Percentiles rank a stretch among this genome's conserved stretches.
phyloP scores from a whole-genome alignment of 2,329 filamentous ascomycete genomes.

The Trichoderma atrobrunneum region DNA sequence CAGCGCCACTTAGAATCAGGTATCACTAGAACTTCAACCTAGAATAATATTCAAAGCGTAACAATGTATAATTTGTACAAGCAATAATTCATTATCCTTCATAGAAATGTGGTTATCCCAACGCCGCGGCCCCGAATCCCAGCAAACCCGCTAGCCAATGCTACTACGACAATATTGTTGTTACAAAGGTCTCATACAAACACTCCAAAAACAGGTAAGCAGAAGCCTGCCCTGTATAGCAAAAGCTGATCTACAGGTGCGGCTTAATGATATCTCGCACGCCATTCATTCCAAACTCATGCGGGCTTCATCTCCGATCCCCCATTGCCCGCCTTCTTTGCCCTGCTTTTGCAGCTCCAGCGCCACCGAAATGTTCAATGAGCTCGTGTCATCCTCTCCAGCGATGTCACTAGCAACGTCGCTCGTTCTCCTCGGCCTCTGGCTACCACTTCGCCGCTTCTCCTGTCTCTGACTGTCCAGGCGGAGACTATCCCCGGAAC shows the following conservation, averaged over 20 bases:
- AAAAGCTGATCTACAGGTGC: not conserved
- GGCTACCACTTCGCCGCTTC: constrained; percentile 31
- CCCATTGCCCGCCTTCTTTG: constrained; percentile 64
- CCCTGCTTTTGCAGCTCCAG: constrained; percentile 53
- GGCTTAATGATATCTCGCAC: not conserved
- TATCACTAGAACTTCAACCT: not conserved
- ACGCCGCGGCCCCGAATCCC: not conserved
- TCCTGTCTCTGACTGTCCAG: constrained; percentile 11
- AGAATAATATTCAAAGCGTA: not conserved
- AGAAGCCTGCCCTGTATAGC: not conserved
- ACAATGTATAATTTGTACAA: not conserved
- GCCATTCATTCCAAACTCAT: constrained; percentile 74
- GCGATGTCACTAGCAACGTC: constrained; percentile 44
- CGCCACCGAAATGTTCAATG: constrained; percentile 45
- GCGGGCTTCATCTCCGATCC: constrained; percentile 76
- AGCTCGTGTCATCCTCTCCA: constrained; percentile 40
- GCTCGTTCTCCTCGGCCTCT: constrained; percentile 41
- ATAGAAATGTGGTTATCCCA: not conserved
- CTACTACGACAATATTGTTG: not conserved
- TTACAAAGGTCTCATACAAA: not conserved
- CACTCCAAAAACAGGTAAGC: not conserved
- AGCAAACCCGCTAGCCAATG: constrained; percentile 5
- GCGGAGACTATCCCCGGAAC: constrained; percentile 24
- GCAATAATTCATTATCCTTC: not conserved
- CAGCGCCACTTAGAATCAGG: not conserved